phyloP scores from a whole-genome alignment of 768 basidiomycete genomes.

The Mycena filopes region DNA sequence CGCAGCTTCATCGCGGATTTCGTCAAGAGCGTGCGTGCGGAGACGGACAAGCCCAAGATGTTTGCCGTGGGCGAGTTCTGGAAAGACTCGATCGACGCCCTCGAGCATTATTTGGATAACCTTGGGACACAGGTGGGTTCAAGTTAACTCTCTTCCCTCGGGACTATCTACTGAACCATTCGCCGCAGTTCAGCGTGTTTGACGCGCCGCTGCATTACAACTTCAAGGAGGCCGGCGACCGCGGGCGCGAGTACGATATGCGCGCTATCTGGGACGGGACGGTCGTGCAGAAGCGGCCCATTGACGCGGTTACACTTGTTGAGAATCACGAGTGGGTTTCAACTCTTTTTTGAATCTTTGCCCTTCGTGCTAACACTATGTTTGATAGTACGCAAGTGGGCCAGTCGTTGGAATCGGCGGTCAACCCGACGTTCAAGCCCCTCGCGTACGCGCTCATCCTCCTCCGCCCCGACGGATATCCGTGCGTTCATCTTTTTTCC shows the following conservation, averaged over 20 bases:
- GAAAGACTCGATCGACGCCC: constrained; percentile 46
- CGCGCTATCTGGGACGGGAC: constrained; percentile 67
- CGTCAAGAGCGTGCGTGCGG: constrained; percentile 50
- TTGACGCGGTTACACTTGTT: constrained; percentile 75
- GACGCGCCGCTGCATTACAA: constrained; percentile 76
- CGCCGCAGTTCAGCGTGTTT: constrained; percentile 65
- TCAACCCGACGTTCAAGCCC: constrained; percentile 60
- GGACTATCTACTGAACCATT: constrained; percentile 1
- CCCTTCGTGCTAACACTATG: neutral
- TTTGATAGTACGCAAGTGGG: constrained; percentile 55
- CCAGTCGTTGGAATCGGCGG: constrained; percentile 70
- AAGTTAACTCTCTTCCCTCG: neutral
- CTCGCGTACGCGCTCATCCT: constrained; percentile 70
- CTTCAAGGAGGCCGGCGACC: constrained; percentile 68
- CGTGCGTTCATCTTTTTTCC: constrained; percentile 49
- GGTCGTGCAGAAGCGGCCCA: constrained; percentile 64
- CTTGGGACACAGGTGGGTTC: constrained; percentile 39
- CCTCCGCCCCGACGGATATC: constrained; percentile 61
- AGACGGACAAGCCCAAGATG: constrained; percentile 45
- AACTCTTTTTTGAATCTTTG: neutral
- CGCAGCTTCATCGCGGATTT: constrained; percentile 42
- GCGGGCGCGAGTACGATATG: constrained; percentile 65
- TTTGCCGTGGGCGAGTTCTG: constrained; percentile 61
- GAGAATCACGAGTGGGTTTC: constrained; percentile 70
- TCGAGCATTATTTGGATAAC: constrained; percentile 37